These are phyloP conservation scores for Saturnispora saitoi DNA, from an alignment of 805 yeast genomes.

Conservation along the genomic window DNA sequence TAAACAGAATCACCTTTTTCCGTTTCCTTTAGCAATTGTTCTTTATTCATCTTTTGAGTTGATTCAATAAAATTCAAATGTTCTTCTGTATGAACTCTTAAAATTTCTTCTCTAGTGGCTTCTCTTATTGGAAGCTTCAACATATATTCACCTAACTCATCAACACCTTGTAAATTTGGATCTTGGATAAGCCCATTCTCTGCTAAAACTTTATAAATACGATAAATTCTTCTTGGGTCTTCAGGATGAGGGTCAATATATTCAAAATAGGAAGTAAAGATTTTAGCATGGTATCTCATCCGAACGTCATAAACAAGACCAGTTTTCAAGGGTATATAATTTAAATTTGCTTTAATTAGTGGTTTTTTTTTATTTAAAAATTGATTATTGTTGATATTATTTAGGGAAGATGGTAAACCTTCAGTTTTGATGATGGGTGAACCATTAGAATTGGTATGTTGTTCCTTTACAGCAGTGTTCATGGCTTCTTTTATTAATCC, in stretches of 20 bases:
- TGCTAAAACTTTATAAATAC: conserved; percentile 87
- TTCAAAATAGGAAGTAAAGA: conserved; percentile 84
- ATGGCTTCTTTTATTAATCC: not conserved
- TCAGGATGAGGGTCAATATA: conserved; percentile 99
- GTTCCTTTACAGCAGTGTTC: not conserved
- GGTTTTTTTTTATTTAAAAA: conserved; percentile 26
- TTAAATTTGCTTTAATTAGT: conserved; percentile 53
- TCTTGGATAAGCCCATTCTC: conserved; percentile 88
- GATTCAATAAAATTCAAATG: conserved; percentile 70
- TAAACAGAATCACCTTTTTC: conserved; percentile 92
- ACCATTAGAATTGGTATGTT: conserved; percentile 27
- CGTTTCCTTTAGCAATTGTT: conserved; percentile 68
- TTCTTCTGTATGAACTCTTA: conserved; percentile 74
- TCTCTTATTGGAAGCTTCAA: conserved; percentile 83
- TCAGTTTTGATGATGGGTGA: not conserved
- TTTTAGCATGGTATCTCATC: conserved; percentile 95
- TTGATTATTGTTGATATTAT: conserved; percentile 15
- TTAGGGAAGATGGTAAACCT: not conserved
- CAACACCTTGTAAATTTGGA: conserved; percentile 59
- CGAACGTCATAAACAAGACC: conserved; percentile 95
- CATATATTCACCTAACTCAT: conserved; percentile 81
- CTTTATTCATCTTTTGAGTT: conserved; percentile 71
- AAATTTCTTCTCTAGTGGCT: conserved; percentile 78
- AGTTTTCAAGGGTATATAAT: conserved; percentile 70
- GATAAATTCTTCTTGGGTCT: conserved; percentile 91